Conservation (phyloP, 2,329 filamentous ascomycete genomes). For the Chaetomiaceae sp. region DNA sequence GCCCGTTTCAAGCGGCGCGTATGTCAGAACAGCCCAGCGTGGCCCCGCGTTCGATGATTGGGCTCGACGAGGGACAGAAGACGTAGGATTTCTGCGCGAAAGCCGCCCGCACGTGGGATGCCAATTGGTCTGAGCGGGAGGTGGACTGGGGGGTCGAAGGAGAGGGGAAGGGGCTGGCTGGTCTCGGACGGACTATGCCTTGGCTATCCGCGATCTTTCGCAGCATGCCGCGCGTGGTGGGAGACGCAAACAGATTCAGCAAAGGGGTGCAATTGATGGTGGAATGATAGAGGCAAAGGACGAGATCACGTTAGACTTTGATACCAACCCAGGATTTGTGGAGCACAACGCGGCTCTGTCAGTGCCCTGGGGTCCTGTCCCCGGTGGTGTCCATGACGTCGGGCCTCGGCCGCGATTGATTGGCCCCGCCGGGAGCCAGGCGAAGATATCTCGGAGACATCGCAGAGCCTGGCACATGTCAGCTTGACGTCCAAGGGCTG, state of each 20-base stretch:
- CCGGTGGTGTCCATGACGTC: constrained; percentile 16
- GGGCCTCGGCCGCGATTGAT: constrained; percentile 21
- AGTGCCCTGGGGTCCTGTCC: constrained; percentile 5
- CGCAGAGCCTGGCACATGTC: constrained; percentile 15
- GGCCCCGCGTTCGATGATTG: constrained; percentile 18
- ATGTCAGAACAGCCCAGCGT: constrained; percentile 3
- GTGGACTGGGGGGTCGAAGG: not conserved
- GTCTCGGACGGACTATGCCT: constrained; percentile 15
- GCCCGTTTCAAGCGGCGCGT: constrained; percentile 17
- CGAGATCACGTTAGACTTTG: constrained; percentile 21
- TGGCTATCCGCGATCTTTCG: constrained; percentile 24
- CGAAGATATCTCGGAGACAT: constrained; percentile 27
- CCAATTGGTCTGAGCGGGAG: constrained; percentile 24
- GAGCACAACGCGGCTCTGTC: constrained; percentile 17
- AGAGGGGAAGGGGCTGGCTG: too few species aligned
- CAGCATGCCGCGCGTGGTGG: not conserved
- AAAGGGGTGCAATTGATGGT: constrained; percentile 7
- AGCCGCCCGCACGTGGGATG: constrained; percentile 26
- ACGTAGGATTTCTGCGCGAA: constrained; percentile 15
- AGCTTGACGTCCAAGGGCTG: not conserved
- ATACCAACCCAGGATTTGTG: constrained; percentile 22
- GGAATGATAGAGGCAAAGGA: constrained; percentile 16
- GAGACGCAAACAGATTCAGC: not conserved
- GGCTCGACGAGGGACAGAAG: constrained; percentile 7
- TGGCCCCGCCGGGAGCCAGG: constrained; percentile 15